phyloP scores from a whole-genome alignment of 345 rosid genomes.

The Salix purpurea region DNA sequence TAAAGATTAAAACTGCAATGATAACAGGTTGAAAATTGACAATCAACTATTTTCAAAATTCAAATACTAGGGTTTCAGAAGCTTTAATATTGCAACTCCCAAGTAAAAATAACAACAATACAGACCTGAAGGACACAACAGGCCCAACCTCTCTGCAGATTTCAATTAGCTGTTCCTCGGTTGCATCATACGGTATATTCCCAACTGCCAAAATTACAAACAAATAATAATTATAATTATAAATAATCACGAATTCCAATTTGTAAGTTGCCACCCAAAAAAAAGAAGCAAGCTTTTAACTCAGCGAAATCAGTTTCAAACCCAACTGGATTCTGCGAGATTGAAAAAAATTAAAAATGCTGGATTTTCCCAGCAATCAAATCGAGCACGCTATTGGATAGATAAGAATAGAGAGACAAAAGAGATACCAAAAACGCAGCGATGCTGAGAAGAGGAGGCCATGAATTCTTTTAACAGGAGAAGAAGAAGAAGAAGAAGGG shows the following conservation, averaged over 20 bases:
- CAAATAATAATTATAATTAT: neutral
- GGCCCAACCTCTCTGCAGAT: constrained; percentile 98
- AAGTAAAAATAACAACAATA: neutral
- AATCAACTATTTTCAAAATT: too few relatives aligned
- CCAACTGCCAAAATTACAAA: constrained; percentile 55
- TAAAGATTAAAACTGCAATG: too few relatives aligned
- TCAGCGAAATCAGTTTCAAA: neutral
- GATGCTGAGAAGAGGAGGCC: constrained; percentile 86
- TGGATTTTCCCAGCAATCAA: neutral
- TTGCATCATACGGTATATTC: constrained; percentile 95
- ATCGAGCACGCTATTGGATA: neutral
- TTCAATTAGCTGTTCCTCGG: constrained; percentile 96
- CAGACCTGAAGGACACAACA: constrained; percentile 94
- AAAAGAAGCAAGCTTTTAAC: neutral
- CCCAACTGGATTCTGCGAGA: neutral
- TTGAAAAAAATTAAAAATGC: too few relatives aligned
- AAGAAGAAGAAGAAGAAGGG: constrained; percentile 43
- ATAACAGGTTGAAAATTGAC: too few relatives aligned
- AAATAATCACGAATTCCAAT: neutral
- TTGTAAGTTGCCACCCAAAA: neutral
- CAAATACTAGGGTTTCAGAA: neutral
- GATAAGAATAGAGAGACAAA: constrained; percentile 1
- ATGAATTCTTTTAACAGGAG: constrained; percentile 41
- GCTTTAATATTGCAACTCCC: neutral
- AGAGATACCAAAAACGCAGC: constrained; percentile 87